These are phyloP conservation scores for Drechslera avenae DNA, from an alignment of 2,329 filamentous ascomycete genomes.

Conservation along the genomic window DNA sequence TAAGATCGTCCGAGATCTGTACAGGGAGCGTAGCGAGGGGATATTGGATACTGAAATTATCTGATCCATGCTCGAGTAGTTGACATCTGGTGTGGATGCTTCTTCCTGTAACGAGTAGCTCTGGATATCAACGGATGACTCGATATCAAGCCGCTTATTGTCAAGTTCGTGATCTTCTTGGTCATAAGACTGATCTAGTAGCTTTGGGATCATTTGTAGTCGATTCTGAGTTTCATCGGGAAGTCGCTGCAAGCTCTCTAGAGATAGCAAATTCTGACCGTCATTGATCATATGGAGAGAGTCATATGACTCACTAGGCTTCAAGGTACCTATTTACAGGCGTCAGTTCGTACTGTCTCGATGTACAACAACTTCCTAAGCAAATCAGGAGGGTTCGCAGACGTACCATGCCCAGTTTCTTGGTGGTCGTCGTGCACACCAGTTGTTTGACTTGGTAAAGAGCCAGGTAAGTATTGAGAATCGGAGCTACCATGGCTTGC, in stretches of 20 bases:
- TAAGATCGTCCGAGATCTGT: slow-evolving; percentile 29
- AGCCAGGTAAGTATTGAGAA: slow-evolving; percentile 26
- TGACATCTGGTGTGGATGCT: slow-evolving; percentile 12
- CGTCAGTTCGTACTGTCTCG: background rate
- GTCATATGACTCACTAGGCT: background rate
- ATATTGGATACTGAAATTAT: slow-evolving; percentile 27
- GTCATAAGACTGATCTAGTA: background rate
- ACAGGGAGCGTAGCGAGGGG: slow-evolving; percentile 35
- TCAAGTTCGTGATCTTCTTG: background rate
- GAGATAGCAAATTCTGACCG: slow-evolving; percentile 20
- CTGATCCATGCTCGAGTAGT: background rate
- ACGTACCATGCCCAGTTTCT: background rate
- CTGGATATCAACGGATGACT: slow-evolving; percentile 12
- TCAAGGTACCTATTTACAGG: background rate
- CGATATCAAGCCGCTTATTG: background rate
- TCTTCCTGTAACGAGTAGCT: slow-evolving; percentile 23
- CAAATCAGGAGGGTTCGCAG: too few species aligned
- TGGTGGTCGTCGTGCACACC: slow-evolving; percentile 5
- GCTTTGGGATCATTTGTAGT: slow-evolving; percentile 23
- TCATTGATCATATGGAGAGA: background rate
- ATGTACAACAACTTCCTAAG: background rate
- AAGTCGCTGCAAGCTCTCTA: slow-evolving; percentile 30
- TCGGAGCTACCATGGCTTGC: slow-evolving; percentile 36
- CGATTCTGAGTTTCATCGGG: slow-evolving; percentile 32
- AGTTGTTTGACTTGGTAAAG: slow-evolving; percentile 20